These are phyloP conservation scores for Curvularia sp. DNA, from an alignment of 2,329 filamentous ascomycete genomes.

Conservation along the genomic window DNA sequence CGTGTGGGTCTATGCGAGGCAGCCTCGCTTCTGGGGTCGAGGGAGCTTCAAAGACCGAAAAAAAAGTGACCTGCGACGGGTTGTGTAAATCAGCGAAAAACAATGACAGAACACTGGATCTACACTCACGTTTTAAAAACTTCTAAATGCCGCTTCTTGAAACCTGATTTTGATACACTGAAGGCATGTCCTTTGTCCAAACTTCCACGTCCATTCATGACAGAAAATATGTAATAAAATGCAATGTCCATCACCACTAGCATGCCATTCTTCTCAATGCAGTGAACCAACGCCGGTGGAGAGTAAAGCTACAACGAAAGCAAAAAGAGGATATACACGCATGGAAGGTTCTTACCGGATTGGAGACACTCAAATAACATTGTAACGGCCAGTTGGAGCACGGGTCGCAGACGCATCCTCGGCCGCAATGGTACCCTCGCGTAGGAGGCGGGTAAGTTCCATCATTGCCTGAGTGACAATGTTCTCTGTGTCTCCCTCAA, in stretches of 20 bases:
- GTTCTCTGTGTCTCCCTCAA: conserved; percentile 95
- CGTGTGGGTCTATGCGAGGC: background rate
- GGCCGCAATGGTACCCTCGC: conserved; percentile 88
- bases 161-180: background rate
- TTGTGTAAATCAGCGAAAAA: conserved; percentile 18
- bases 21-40: background rate
- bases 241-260: background rate
- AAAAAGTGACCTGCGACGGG: conserved; percentile 7
- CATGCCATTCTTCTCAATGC: background rate
- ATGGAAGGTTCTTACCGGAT: background rate
- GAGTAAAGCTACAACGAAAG: background rate
- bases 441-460: conserved; percentile 85
- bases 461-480: conserved; percentile 89
- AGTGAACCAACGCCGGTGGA: background rate
- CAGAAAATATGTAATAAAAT: too few species aligned
- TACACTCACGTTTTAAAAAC: conserved; percentile 16
- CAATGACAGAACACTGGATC: background rate
- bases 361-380: conserved; percentile 58
- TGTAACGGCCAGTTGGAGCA: conserved; percentile 83
- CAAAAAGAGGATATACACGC: background rate
- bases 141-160: background rate
- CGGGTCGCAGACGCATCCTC: conserved; percentile 80
- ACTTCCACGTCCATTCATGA: conserved; percentile 5
- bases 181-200: background rate
- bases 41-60: background rate